These are phyloP conservation scores for Phytophthora citrophthora DNA, from an alignment of 352 stramenopile genomes.

Conservation along the genomic window DNA sequence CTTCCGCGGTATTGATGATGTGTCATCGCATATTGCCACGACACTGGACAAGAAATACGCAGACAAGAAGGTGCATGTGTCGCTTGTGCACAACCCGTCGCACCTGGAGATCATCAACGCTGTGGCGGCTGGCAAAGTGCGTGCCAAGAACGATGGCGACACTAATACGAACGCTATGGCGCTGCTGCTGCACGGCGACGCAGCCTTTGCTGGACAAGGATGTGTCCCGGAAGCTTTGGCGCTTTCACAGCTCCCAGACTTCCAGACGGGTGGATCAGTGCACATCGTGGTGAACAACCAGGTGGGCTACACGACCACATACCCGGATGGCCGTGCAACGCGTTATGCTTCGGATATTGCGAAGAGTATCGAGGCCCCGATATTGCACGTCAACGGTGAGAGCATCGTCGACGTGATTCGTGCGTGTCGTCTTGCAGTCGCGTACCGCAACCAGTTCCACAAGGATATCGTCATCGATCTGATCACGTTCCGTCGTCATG, in stretches of 20 bases:
- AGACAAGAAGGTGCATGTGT: slow-evolving; percentile 75
- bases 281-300: slow-evolving; percentile 93
- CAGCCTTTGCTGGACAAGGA: slow-evolving; percentile 86
- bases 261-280: slow-evolving; percentile 76
- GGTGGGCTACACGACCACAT: slow-evolving; percentile 91
- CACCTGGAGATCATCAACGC: slow-evolving; percentile 91
- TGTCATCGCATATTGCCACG: slow-evolving; percentile 87
- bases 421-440: slow-evolving; percentile 73
- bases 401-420: slow-evolving; percentile 79
- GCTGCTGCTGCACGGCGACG: slow-evolving; percentile 88
- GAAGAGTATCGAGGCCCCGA: slow-evolving; percentile 79
- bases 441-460: slow-evolving; percentile 85
- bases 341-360: slow-evolving; percentile 86
- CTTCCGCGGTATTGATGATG: slow-evolving; percentile 78
- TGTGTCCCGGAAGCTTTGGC: slow-evolving; percentile 82
- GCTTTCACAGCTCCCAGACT: slow-evolving; percentile 82
- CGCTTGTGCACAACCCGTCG: slow-evolving; percentile 86
- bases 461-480: slow-evolving; percentile 91
- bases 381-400: slow-evolving; percentile 92
- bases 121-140: slow-evolving; percentile 84
- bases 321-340: slow-evolving; percentile 78
- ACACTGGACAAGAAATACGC: slow-evolving; percentile 74
- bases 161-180: slow-evolving; percentile 63
- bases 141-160: slow-evolving; percentile 75
- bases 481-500: slow-evolving; percentile 83